Conservation (phyloP, 106 monocot genomes). For the Narthecium ossifragum region DNA sequence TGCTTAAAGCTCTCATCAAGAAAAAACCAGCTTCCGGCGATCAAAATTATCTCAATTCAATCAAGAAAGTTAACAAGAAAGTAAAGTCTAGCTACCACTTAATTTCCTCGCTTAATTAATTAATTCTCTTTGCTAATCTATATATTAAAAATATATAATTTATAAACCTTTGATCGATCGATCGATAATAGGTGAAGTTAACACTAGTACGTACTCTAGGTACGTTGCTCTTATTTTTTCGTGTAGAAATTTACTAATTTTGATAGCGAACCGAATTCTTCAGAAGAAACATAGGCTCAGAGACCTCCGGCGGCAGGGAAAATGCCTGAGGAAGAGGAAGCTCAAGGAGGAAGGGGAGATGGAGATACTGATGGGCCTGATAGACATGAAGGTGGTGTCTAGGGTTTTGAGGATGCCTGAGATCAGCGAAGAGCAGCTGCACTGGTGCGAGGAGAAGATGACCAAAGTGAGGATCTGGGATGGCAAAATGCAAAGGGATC, state of each 20-base stretch:
- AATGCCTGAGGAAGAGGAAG: conserved; percentile 46
- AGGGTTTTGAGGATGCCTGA: conserved; percentile 70
- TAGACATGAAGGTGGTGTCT: conserved; percentile 85
- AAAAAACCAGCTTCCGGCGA: conserved; percentile 30
- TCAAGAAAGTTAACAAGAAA: conserved; percentile 64
- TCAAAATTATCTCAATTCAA: conserved; percentile 29
- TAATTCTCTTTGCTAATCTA: background rate
- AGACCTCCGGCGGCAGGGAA: conserved; percentile 40
- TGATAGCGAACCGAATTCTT: background rate
- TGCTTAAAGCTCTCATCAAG: conserved; percentile 39
- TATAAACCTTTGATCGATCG: too few relatives aligned
- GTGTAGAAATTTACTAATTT: background rate
- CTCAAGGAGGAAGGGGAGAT: conserved; percentile 47
- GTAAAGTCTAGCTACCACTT: conserved; percentile 23
- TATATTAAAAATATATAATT: background rate
- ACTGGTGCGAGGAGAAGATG: conserved; percentile 98
- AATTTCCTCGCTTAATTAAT: background rate
- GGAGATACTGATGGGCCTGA: conserved; percentile 70
- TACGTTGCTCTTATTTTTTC: background rate
- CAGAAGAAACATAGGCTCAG: conserved; percentile 81
- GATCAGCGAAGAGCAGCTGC: conserved; percentile 64
- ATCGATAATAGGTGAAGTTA: too few relatives aligned
- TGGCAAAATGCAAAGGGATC: conserved; percentile 71
- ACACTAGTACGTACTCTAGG: too few relatives aligned
- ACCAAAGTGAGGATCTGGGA: conserved; percentile 61